Evolutionary conservation across 768 basidiomycete genomes (phyloP), one percentile per base, ranked within the genome.

Genomic region (Ramaria sp.): DNA sequence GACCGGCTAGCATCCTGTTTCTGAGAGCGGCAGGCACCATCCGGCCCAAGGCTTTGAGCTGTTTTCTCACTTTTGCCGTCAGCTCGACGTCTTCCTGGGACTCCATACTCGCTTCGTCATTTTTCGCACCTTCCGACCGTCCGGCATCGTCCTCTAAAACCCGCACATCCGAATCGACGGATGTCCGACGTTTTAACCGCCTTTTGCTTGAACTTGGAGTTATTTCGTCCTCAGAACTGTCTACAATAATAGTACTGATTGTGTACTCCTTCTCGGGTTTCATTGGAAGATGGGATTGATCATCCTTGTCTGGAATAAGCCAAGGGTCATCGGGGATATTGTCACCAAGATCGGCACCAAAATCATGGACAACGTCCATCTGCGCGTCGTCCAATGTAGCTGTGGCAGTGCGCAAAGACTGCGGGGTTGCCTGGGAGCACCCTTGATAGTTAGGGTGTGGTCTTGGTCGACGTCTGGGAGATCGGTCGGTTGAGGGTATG

Each of bases 21-120:
- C 80, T 66, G 76, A 84, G 77, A 50, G 73, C 74, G 11, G 71
- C 71, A 4, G 83, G 83, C 70, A 82, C 70, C 76, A 86, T 76
- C 15, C 71, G 75, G 38, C 59, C 64, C 17, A 82, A 68, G 4
- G 63, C 72, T 37, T 73, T 75, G 31, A 71, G 51, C 31, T 66
- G 62, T 63, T 70, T 74, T 52, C 67, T 67, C 33, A 73, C 70
- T 47, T 52, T 55, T 24, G 42, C 37, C 19, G 53, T 42, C 34
- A 55, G 20, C 53, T 62, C 57, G 38, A 49, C 46, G 7, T 50
- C 48, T 9, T 54, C n/a, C 37, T 64, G 20, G 41, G 19, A 30
- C n/a, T n/a, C 13, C 7, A 7, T 17, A 22, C 42, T 43, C 11
- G 17, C 53, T 19, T 48, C 43, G 19, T 37, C 42, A 33, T 22